Base-by-base conservation (phyloP, 1,139 yeast genomes). In the Yamadazyma trypodendri region DNA sequence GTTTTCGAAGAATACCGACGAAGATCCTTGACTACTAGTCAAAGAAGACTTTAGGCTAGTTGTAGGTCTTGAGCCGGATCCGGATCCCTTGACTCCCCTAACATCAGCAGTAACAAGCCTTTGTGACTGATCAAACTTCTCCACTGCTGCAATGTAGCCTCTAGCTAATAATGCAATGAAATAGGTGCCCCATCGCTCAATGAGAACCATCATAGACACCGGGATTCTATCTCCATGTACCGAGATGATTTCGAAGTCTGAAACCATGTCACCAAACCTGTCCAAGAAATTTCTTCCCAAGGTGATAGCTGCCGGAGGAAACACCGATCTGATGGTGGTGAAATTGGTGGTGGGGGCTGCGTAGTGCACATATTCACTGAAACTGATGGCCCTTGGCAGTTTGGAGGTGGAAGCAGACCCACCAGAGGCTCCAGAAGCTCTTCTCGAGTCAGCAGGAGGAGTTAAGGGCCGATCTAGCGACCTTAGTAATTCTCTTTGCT, bases 221-320 rank as follows among this genome's bases (percentile, higher is more conserved):
- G 84, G 79, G 11, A 82, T 69, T 24, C 81, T 61, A 36, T 79
- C 82, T 3, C 90, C 90, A 50, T 78, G 84, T 13, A 75, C 68
- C 1, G 86, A 73, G 9, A 84, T 72, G 36, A 84, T 63, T 52
- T 84, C 90, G 55, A 84, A 80, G 58, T 84, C 94, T 0, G 88
- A 74, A 8, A 84, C 60, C 10, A 80, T 64, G 31, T 72, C 74
- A 0, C 85, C 84, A 56, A 72, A 80, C 34, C 86, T 65, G 48
- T 81, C 87, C 52, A 82, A 73, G 0, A 89, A 86, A 54, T 79
- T 82, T 48, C 87, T 72, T 2, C 92, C 92, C 31, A 84, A 60
- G 0, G 90, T 84, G 38, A 84, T 79, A 0, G 94, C 90, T 39
- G 82, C 79, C 0, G 87, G 79, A 1, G 90, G 88, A 46, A 83